Evolutionary conservation across 2,329 filamentous ascomycete species (phyloP), one percentile per base, ranked within the genome.

Genomic region (Claviceps humidiphila): DNA sequence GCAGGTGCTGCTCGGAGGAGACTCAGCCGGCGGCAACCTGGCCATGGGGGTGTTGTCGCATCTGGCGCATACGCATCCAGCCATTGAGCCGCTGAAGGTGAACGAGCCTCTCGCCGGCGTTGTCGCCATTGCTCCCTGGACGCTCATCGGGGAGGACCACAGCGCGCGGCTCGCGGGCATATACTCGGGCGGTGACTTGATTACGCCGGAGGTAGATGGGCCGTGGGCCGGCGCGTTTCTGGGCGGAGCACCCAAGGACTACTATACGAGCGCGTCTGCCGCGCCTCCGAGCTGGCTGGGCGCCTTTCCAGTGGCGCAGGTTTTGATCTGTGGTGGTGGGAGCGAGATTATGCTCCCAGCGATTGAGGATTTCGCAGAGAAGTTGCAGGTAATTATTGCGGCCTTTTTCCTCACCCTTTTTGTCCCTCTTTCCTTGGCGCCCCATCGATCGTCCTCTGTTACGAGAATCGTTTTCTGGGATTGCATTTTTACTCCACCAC

Each of bases 11-110:
- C 49, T 60, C 11, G 58, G 57, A 44, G 59, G 59, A 39, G 59
- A 60, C 46, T 60, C 59, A 2, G 59, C 59, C 1, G 59, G 59
- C 43, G 59, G 54, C 13, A 59, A 59, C 41, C 51, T 60, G 13
- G 55, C 50, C 39, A 38, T 59, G 17, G 58, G 57, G 30, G 57
- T 60, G 16, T 52, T 60, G 20, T 58, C 58, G 7, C 58, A 60
- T 49, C 49, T 59, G 5, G 55, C 55, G 26, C 58, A 60, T 34
- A 50, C 50, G 8, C 59, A 60, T 38, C 52, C 53, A 5, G 47
- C 56, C 45, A 60, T 60, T 13, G 34, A 37, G n/a, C 53, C 49
- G 45, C 51, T 60, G 24, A 42, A 37, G n/a, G 3, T 59, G 6
- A n/a, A 37, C 22, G 54, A 54, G 48, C 53, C 54, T 1, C 55